Base-by-base conservation (phyloP, 345 rosid species). In the Lepidium sativum region DNA sequence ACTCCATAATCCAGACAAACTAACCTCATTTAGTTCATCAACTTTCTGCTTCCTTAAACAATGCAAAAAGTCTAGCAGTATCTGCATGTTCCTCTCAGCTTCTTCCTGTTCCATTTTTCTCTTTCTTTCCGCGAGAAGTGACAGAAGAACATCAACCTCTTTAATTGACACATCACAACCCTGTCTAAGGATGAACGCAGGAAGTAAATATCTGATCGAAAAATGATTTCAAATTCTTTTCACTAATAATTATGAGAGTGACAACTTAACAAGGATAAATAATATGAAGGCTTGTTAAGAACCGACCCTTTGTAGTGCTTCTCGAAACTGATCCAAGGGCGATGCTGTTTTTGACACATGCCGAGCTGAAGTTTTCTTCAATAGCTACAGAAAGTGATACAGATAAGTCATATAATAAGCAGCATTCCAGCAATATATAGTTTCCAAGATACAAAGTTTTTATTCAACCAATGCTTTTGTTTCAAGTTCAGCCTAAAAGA, bases 1-100 rank as follows among this genome's bases (percentile, higher is more conserved):
- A 52, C 21, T 52, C 35, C 47, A 58, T 12, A 65, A 65, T 65
- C 48, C 29, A 66, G 58, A 43, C 12, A 73, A 38, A 66, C 81
- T 48, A 64, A 94, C 99, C 97, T 88, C 95, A 61, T 78, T 83
- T 43, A 94, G 72, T 75, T 94, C 97, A 63, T 88, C 97, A 63
- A 80, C 91, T 77, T 88, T 90, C 74, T 88, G 95, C 85, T 90
- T 94, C 70, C 86, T 77, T 54, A 90, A 75, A 78, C 87, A 83
- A 49, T 82, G 85, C 79, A 94, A 77, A 80, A 94, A 94, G 72
- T 91, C 95, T 62, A 94, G 65, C 37, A 94, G 79, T 77, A 94
- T 86, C 80, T 94, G 96, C 99, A 88, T 94, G 80, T 88, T 90
- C 77, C 96, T 86, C 81, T 90, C 99, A 45, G 96, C 86, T 79